These are phyloP conservation scores for Colletotrichum eremochloae DNA, from an alignment of 2,329 filamentous ascomycete genomes.

Conservation along the genomic window DNA sequence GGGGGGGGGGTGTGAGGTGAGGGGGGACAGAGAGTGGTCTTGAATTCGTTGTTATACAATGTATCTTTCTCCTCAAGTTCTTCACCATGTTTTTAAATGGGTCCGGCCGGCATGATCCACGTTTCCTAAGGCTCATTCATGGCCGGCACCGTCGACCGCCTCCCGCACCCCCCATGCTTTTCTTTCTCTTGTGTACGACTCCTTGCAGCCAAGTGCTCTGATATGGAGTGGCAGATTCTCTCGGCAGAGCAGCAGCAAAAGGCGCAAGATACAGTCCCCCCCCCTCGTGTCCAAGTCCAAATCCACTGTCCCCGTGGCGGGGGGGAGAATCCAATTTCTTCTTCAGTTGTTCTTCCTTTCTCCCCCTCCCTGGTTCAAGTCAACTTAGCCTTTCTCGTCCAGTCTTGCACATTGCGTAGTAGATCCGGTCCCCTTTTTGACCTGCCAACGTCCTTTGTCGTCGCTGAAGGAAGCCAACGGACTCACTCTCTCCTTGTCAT, in stretches of 20 bases:
- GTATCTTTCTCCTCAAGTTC: background rate
- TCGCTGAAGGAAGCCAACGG: conserved; percentile 23
- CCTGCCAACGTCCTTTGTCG: conserved; percentile 24
- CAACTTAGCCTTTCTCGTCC: conserved; percentile 30
- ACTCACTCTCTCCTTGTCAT: conserved; percentile 19
- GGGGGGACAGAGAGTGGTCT: background rate
- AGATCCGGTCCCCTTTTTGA: conserved; percentile 17
- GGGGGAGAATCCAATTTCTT: background rate
- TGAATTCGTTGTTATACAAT: background rate
- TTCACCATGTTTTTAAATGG: conserved; percentile 27
- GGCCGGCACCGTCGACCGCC: conserved; percentile 15
- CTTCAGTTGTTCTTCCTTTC: background rate
- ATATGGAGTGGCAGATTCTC: conserved; percentile 23
- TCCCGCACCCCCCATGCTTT: conserved; percentile 17
- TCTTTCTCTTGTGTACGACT: background rate
- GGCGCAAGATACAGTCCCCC: conserved; percentile 4
- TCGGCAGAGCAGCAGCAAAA: conserved; percentile 14
- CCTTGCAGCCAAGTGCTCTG: conserved; percentile 28
- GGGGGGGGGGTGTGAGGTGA: background rate
- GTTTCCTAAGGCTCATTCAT: conserved; percentile 13
- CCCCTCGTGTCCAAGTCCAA: conserved; percentile 1
- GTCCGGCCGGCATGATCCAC: conserved; percentile 14
- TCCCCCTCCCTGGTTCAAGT: conserved; percentile 15
- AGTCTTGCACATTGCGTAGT: conserved; percentile 15
- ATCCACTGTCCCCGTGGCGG: conserved; percentile 3